These are phyloP conservation scores for Cryptosporidium sp. DNA, from an alignment of 169 alveolate species.

Conservation along the genomic window DNA sequence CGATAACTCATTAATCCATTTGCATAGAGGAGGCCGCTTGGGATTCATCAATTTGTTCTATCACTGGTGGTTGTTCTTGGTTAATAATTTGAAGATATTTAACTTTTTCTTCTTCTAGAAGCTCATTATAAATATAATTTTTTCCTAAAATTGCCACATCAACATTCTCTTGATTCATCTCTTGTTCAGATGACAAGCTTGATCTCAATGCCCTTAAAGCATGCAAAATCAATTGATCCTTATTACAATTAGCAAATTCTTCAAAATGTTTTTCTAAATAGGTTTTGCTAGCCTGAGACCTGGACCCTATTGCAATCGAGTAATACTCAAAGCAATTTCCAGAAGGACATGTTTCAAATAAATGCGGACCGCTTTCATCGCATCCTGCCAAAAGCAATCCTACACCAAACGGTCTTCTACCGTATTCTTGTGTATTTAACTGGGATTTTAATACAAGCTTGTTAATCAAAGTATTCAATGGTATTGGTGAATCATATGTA, in stretches of 20 bases:
- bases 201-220: slow-evolving; percentile 91
- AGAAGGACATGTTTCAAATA: slow-evolving; percentile 95
- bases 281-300: slow-evolving; percentile 97
- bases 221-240: slow-evolving; percentile 86
- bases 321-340: slow-evolving; percentile 95
- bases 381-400: slow-evolving; percentile 95
- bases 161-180: slow-evolving; percentile 88
- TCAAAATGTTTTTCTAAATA: slow-evolving; percentile 94
- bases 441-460: slow-evolving; percentile 93
- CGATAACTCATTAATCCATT: background rate
- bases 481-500: slow-evolving; percentile 92
- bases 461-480: slow-evolving; percentile 91
- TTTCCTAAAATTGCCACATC: slow-evolving; percentile 88
- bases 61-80: slow-evolving; percentile 43
- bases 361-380: slow-evolving; percentile 91
- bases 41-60: slow-evolving; percentile 22
- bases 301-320: slow-evolving; percentile 96
- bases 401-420: slow-evolving; percentile 99
- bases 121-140: slow-evolving; percentile 54
- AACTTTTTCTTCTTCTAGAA: slow-evolving; percentile 17
- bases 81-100: slow-evolving; percentile 33
- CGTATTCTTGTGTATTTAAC: slow-evolving; percentile 92
- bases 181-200: slow-evolving; percentile 91
- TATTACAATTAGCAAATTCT: slow-evolving; percentile 83
- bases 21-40: slow-evolving; percentile 33